These are phyloP conservation scores for Jaenimonas drosophilae DNA, from an alignment of 208 protist species.

Conservation along the genomic window DNA sequence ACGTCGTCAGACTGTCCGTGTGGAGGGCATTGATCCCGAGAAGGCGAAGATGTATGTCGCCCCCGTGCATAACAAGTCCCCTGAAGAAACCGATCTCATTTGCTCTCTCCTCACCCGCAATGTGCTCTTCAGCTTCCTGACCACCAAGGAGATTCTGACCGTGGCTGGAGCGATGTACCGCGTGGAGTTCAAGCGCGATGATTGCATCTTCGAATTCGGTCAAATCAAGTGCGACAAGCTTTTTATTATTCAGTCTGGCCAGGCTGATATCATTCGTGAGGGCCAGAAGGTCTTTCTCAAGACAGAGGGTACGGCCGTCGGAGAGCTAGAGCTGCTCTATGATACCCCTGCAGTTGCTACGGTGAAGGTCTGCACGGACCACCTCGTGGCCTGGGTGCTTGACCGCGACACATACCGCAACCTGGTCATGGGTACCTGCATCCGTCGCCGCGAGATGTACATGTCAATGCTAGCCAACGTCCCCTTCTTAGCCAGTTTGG, in stretches of 20 bases:
- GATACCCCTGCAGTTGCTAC: slow-evolving; percentile 79
- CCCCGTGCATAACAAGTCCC: slow-evolving; percentile 62
- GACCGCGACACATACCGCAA: slow-evolving; percentile 87
- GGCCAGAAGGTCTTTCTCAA: slow-evolving; percentile 86
- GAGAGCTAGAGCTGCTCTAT: slow-evolving; percentile 88
- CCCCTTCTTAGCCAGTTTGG: slow-evolving; percentile 67
- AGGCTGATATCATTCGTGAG: slow-evolving; percentile 83
- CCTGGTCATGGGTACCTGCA: slow-evolving; percentile 82
- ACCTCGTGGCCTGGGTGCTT: slow-evolving; percentile 78
- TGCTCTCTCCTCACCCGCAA: slow-evolving; percentile 69
- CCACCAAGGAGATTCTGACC: slow-evolving; percentile 44
- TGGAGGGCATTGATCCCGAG: slow-evolving; percentile 76
- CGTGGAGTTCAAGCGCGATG: slow-evolving; percentile 55
- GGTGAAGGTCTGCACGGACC: slow-evolving; percentile 67
- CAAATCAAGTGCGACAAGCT: slow-evolving; percentile 70
- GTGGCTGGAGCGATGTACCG: slow-evolving; percentile 79
- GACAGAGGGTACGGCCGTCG: slow-evolving; percentile 74
- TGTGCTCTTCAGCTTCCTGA: slow-evolving; percentile 83
- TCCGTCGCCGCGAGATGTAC: slow-evolving; percentile 77
- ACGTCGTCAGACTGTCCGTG: slow-evolving; percentile 70
- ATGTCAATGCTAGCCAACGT: slow-evolving; percentile 64
- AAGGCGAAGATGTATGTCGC: slow-evolving; percentile 70
- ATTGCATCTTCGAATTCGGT: slow-evolving; percentile 68
- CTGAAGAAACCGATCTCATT: slow-evolving; percentile 71
- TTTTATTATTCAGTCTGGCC: slow-evolving; percentile 79